A percentile compares a stretch with the other conserved stretches of the same genome.
phyloP scores from a whole-genome alignment of 2,329 filamentous ascomycete species.

The Cladosporium sp. region DNA sequence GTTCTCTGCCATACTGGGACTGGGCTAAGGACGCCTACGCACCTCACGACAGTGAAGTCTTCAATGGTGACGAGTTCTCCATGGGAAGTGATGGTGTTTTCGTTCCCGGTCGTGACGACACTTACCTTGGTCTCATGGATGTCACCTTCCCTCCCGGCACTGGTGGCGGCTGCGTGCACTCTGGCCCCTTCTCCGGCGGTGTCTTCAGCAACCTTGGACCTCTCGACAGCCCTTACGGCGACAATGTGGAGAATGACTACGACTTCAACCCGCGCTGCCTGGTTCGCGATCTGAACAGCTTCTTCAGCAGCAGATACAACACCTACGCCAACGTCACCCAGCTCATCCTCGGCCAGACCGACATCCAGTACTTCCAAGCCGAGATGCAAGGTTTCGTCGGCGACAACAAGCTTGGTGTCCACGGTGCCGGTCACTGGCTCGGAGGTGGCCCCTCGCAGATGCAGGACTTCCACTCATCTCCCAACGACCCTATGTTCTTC shows the following conservation, averaged over 20 bases:
- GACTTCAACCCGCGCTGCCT: conserved; percentile 16
- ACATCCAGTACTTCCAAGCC: conserved; percentile 15
- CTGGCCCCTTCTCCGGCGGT: conserved; percentile 48
- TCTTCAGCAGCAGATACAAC: conserved; percentile 13
- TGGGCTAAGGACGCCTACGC: conserved; percentile 46
- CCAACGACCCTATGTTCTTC: conserved; percentile 44
- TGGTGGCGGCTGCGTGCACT: conserved; percentile 51
- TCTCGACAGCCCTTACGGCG: conserved; percentile 13
- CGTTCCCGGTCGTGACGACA: conserved; percentile 12
- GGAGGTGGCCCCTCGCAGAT: conserved; percentile 33
- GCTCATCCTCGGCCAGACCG: conserved; percentile 17
- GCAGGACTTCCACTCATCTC: conserved; percentile 29
- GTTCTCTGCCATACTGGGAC: conserved; percentile 47
- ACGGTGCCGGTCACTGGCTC: conserved; percentile 45
- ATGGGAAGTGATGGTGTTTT: conserved; percentile 21
- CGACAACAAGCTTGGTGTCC: conserved; percentile 26
- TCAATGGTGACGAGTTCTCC: conserved; percentile 49
- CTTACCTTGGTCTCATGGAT: conserved; percentile 45
- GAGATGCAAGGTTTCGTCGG: conserved; percentile 24
- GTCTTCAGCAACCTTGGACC: conserved; percentile 23
- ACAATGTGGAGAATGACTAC: conserved; percentile 20
- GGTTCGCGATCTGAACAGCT: conserved; percentile 32
- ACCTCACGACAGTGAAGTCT: conserved; percentile 43
- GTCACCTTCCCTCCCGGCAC: conserved; percentile 46
- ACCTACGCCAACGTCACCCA: conserved; percentile 19